These are phyloP conservation scores for Fusarium piperis DNA, from an alignment of 2,329 filamentous ascomycete species.

Conservation along the genomic window DNA sequence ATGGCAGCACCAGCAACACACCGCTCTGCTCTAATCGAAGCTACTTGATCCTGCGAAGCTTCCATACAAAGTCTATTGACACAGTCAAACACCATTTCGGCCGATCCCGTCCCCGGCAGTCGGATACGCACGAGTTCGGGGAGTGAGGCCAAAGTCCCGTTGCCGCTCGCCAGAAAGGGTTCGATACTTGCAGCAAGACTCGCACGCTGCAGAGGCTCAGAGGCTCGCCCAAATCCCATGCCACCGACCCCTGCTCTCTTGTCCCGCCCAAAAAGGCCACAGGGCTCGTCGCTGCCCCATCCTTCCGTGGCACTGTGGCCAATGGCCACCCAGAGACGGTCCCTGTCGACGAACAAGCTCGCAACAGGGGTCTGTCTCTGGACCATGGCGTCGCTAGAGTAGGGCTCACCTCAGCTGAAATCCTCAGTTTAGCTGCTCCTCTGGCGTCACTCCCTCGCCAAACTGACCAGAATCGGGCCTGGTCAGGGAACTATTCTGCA, in stretches of 20 bases:
- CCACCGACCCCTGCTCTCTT: slow-evolving; percentile 18
- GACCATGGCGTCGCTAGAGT: slow-evolving; percentile 42
- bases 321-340: slow-evolving; percentile 37
- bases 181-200: slow-evolving; percentile 27
- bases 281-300: slow-evolving; percentile 28
- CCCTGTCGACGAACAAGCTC: slow-evolving; percentile 45
- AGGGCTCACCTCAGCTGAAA: slow-evolving; percentile 54
- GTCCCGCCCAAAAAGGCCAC: slow-evolving; percentile 20
- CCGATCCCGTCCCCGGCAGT: slow-evolving; percentile 21
- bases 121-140: slow-evolving; percentile 13
- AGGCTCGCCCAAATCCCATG: slow-evolving; percentile 11
- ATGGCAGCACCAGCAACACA: slow-evolving; percentile 19
- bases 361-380: slow-evolving; percentile 36
- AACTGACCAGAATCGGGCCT: slow-evolving; percentile 29
- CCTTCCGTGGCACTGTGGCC: slow-evolving; percentile 20
- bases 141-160: slow-evolving; percentile 1
- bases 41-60: neutral
- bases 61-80: slow-evolving; percentile 19
- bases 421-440: slow-evolving; percentile 39
- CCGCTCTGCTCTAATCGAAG: slow-evolving; percentile 11
- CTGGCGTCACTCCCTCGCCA: slow-evolving; percentile 42
- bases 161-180: slow-evolving; percentile 27
- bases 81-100: slow-evolving; percentile 14
- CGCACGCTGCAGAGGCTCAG: slow-evolving; percentile 27
- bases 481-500: slow-evolving; percentile 33